A percentile compares a stretch with the other conserved stretches of the same genome.
phyloP scores from a whole-genome alignment of 1,284 basidiomycete genomes.

The Cryptococcus jaspeensis region DNA sequence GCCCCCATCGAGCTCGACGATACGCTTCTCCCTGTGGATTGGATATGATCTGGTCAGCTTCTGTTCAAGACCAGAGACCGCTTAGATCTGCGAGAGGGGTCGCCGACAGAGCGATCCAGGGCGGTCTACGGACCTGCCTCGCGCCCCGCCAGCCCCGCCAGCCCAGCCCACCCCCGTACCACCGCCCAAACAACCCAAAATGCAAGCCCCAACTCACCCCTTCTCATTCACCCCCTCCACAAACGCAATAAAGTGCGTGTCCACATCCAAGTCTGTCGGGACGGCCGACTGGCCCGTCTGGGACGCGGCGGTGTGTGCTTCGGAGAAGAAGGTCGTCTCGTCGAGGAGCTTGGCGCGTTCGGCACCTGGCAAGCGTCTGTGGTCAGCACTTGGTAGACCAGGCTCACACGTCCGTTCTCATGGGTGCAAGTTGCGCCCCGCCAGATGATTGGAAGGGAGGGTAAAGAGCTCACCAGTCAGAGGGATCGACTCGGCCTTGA shows the following conservation, averaged over 20 bases:
- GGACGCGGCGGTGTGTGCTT: conserved; percentile 70
- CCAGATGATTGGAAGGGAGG: conserved; percentile 55
- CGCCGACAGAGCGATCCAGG: too few species aligned
- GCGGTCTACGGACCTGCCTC: too few species aligned
- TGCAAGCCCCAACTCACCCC: conserved; percentile 23
- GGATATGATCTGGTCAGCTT: conserved; percentile 9
- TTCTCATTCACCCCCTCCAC: conserved; percentile 58
- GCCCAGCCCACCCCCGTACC: neutral
- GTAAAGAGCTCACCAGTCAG: conserved; percentile 45
- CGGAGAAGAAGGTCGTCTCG: conserved; percentile 68
- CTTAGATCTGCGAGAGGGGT: neutral
- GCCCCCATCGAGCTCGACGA: conserved; percentile 77
- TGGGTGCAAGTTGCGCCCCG: too few species aligned
- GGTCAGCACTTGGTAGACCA: neutral
- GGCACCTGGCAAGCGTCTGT: too few species aligned
- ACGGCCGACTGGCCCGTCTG: conserved; percentile 65
- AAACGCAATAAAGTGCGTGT: conserved; percentile 83
- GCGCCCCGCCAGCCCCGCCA: too few species aligned
- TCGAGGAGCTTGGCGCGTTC: conserved; percentile 73
- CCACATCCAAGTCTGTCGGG: conserved; percentile 59
- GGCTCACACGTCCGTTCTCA: conserved; percentile 1
- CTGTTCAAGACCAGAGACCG: neutral
- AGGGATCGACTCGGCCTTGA: conserved; percentile 40
- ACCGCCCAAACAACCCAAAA: neutral
- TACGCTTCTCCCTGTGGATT: conserved; percentile 51